Evolutionary conservation across 2,329 filamentous ascomycete genomes (phyloP).

Genomic region (Paecilomyces sp.): DNA sequence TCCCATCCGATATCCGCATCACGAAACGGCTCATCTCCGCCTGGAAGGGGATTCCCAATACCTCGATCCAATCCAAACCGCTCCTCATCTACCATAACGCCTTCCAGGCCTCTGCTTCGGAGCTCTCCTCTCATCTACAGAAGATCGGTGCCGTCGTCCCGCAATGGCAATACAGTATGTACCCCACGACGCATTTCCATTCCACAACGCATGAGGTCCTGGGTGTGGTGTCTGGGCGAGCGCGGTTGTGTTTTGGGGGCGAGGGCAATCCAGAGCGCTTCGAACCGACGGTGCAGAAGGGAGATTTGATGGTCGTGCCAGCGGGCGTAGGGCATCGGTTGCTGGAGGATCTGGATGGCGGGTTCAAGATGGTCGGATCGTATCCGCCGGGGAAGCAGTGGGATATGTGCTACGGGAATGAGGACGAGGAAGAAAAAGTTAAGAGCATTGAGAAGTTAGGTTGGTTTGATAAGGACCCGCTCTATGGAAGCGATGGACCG

Average conservation of each 20-base stretch:
- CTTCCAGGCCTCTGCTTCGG: slow-evolving; percentile 44
- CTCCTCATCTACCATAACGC: slow-evolving; percentile 59
- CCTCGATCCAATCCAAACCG: slow-evolving; percentile 55
- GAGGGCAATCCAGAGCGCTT: slow-evolving; percentile 53
- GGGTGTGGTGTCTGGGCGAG: slow-evolving; percentile 51
- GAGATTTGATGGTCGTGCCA: slow-evolving; percentile 59
- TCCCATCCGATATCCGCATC: slow-evolving; percentile 46
- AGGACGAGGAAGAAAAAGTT: slow-evolving; percentile 49
- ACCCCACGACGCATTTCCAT: slow-evolving; percentile 59
- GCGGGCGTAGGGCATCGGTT: slow-evolving; percentile 60
- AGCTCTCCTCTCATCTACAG: slow-evolving; percentile 51
- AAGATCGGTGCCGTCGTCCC: slow-evolving; percentile 50
- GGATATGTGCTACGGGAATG: slow-evolving; percentile 66
- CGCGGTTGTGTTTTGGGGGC: slow-evolving; percentile 59
- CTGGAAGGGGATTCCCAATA: slow-evolving; percentile 55
- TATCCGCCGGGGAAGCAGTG: slow-evolving; percentile 54
- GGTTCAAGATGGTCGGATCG: slow-evolving; percentile 61
- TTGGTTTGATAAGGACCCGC: slow-evolving; percentile 56
- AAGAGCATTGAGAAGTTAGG: slow-evolving; percentile 41
- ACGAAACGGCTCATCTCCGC: slow-evolving; percentile 53
- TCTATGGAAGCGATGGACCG: slow-evolving; percentile 52
- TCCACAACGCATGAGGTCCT: slow-evolving; percentile 62
- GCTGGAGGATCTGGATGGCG: slow-evolving; percentile 47
- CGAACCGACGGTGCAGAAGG: slow-evolving; percentile 48
- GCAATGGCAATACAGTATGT: slow-evolving; percentile 66